phyloP scores from a whole-genome alignment of 805 yeast genomes.

The Pichia phayaonensis region DNA sequence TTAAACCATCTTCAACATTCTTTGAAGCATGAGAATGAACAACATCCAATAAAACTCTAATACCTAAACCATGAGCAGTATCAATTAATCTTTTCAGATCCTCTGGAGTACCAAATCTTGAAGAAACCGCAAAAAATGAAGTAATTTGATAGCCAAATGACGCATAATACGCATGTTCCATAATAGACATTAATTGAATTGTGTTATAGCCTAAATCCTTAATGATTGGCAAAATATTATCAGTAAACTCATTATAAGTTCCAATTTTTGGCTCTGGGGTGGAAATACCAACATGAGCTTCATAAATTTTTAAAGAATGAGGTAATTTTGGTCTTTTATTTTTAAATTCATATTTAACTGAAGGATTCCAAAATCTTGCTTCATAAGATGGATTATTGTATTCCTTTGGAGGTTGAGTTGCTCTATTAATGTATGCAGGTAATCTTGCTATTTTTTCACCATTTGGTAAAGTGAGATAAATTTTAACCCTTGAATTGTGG shows the following conservation, averaged over 20 bases:
- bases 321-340: constrained; percentile 54
- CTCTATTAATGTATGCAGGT: constrained; percentile 85
- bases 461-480: constrained; percentile 53
- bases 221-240: constrained; percentile 74
- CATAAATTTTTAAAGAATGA: constrained; percentile 67
- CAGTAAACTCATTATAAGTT: constrained; percentile 76
- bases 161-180: constrained; percentile 98
- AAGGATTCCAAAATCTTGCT: constrained; percentile 91
- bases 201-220: constrained; percentile 84
- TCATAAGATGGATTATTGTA: constrained; percentile 51
- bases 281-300: constrained; percentile 93
- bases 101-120: constrained; percentile 93
- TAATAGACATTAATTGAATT: constrained; percentile 92
- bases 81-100: constrained; percentile 87
- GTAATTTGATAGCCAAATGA: constrained; percentile 97
- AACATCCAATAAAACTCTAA: constrained; percentile 79
- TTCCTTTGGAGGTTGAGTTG: constrained; percentile 63
- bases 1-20: constrained; percentile 88
- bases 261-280: constrained; percentile 85
- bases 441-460: constrained; percentile 72
- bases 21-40: constrained; percentile 96
- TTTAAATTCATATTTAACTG: constrained; percentile 46
- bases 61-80: constrained; percentile 83
- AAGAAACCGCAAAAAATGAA: constrained; percentile 81
- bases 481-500: constrained; percentile 74